Evolutionary conservation across 116 monocot genomes (phyloP).

Genomic region (Cymodocea nodosa): DNA sequence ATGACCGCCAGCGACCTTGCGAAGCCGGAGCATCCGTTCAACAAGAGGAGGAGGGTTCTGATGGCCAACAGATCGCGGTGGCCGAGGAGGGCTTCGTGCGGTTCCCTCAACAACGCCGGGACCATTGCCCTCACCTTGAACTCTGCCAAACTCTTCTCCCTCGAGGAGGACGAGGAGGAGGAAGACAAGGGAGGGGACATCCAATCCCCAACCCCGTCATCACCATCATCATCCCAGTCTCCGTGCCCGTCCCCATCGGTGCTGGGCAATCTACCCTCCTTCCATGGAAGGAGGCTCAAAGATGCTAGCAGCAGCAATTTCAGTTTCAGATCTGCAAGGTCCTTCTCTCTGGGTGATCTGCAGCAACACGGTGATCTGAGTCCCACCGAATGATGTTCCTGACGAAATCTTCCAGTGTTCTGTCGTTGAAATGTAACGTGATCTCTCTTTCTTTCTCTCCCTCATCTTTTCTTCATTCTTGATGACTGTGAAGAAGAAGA

Average conservation of each 20-base stretch:
- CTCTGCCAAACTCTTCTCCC: slow-evolving; percentile 6
- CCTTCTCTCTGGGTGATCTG: slow-evolving; percentile 17
- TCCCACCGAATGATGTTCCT: not conserved
- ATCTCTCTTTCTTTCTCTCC: slow-evolving; percentile 1
- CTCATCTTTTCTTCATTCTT: not conserved
- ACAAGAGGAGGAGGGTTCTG: slow-evolving; percentile 40
- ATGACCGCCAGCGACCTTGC: slow-evolving; percentile 16
- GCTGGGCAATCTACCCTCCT: not conserved
- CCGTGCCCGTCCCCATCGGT: too few species aligned
- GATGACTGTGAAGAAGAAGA: not conserved
- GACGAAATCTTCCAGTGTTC: too few species aligned
- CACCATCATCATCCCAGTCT: not conserved
- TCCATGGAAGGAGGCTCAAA: not conserved
- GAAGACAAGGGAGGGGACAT: not conserved
- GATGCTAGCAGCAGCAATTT: not conserved
- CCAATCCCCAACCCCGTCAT: too few species aligned
- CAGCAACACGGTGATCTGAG: slow-evolving; percentile 1
- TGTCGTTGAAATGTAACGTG: not conserved
- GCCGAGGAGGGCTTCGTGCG: slow-evolving; percentile 27
- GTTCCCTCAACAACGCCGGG: slow-evolving; percentile 9
- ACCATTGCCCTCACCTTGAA: not conserved
- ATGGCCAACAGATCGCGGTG: slow-evolving; percentile 11
- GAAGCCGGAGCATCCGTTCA: slow-evolving; percentile 55
- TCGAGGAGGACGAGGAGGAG: slow-evolving; percentile 3
- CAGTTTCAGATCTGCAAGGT: slow-evolving; percentile 18